Percentiles rank a stretch among this genome's conserved stretches.
phyloP scores from a whole-genome alignment of 1,139 yeast genomes.

The Taphrina communis region DNA sequence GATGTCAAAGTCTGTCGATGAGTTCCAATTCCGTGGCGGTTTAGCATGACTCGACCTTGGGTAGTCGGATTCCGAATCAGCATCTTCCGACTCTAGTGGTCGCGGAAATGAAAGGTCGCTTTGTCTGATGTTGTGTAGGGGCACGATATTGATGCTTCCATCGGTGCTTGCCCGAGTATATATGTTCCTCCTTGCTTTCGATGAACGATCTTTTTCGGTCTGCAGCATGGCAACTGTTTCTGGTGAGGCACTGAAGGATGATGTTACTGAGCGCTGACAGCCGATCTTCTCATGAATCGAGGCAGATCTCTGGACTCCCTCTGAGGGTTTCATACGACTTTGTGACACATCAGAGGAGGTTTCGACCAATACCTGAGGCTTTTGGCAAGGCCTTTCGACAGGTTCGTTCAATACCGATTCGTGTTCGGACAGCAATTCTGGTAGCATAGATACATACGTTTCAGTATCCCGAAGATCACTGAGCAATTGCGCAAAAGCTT shows the following conservation, averaged over 20 bases:
- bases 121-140: too few species aligned
- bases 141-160: too few species aligned
- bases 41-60: not conserved
- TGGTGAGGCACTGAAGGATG: too few species aligned
- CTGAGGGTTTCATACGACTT: too few species aligned
- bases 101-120: not conserved
- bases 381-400: not conserved
- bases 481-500: not conserved
- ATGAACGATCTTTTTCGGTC: too few species aligned
- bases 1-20: not conserved
- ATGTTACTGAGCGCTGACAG: too few species aligned
- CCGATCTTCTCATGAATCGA: too few species aligned
- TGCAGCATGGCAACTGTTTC: too few species aligned
- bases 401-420: not conserved
- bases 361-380: not conserved
- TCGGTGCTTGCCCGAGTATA: too few species aligned
- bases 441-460: not conserved
- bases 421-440: not conserved
- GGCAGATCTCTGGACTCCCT: too few species aligned
- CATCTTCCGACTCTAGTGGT: not conserved
- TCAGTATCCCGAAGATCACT: not conserved
- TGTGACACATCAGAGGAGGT: not conserved
- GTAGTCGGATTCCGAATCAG: not conserved
- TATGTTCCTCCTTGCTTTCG: too few species aligned
- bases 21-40: conserved; percentile 4